Evolutionary conservation across 192 early-diverging fungal species (phyloP).

Genomic region (Radiomyces spectabilis): DNA sequence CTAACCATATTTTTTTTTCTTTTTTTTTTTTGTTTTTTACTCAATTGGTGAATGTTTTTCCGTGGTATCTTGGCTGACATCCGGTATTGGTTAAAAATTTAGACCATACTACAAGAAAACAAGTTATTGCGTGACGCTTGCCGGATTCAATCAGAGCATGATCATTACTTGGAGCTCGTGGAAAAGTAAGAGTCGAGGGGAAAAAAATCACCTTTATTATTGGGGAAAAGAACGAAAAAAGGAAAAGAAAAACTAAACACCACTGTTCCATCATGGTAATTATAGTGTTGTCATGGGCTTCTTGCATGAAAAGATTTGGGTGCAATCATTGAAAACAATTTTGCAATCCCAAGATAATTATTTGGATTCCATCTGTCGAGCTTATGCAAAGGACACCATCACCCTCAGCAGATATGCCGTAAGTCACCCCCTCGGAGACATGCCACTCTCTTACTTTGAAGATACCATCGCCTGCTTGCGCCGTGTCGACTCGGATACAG

Average conservation of each 20-base stretch:
- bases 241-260: neutral
- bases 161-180: conserved; percentile 35
- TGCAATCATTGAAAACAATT: conserved; percentile 36
- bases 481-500: conserved; percentile 11
- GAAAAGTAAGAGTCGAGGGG: conserved; percentile 49
- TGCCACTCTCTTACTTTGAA: conserved; percentile 22
- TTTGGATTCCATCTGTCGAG: conserved; percentile 22
- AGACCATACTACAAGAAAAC: conserved; percentile 16
- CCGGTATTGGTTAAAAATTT: too few species aligned
- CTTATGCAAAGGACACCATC: conserved; percentile 31
- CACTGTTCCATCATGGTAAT: neutral
- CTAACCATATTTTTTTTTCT: too few species aligned
- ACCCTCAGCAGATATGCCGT: conserved; percentile 29
- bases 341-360: conserved; percentile 32
- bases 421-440: conserved; percentile 25
- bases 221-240: neutral
- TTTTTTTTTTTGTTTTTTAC: neutral
- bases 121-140: conserved; percentile 15
- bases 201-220: neutral
- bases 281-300: conserved; percentile 39
- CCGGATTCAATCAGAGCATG: conserved; percentile 29
- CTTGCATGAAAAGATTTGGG: conserved; percentile 47
- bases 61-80: too few species aligned
- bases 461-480: conserved; percentile 30
- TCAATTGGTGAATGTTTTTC: too few species aligned